A percentile compares a stretch with the other conserved stretches of the same genome.
phyloP scores from a whole-genome alignment of 192 early-diverging fungal species.

The Umbelopsis sp. region DNA sequence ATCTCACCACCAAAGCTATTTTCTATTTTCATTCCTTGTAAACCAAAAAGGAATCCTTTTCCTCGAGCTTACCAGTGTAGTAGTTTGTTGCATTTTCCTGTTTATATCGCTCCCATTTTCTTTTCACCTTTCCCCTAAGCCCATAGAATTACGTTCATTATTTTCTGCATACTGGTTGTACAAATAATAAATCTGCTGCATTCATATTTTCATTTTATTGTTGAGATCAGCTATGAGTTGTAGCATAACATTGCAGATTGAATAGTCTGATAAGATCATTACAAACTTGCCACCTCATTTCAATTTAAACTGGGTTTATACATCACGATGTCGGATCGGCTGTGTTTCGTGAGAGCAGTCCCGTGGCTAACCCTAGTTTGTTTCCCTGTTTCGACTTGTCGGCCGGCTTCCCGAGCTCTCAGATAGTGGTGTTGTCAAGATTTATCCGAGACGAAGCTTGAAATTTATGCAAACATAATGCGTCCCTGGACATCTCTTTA shows the following conservation, averaged over 20 bases:
- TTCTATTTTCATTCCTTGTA: neutral
- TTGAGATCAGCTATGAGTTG: no score
- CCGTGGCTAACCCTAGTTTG: neutral
- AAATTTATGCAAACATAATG: no score
- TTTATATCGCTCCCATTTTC: neutral
- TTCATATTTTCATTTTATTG: neutral
- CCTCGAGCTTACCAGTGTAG: constrained; percentile 1
- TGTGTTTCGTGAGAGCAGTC: constrained; percentile 1
- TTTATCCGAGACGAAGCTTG: neutral
- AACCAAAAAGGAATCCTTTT: neutral
- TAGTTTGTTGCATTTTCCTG: neutral
- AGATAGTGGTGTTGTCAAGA: neutral
- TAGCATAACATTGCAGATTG: neutral
- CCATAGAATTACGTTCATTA: neutral
- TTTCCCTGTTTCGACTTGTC: neutral
- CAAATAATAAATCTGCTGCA: neutral
- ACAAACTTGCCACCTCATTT: neutral
- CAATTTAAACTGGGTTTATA: neutral
- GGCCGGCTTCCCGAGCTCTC: neutral
- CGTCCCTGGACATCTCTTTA: no score
- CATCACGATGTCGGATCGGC: neutral
- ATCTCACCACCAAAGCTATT: neutral
- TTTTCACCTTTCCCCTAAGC: neutral
- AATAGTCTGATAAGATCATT: neutral
- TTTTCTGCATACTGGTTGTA: neutral